These are phyloP conservation scores for Bruguiera hainesii DNA, from an alignment of 441 rosid genomes.

Conservation along the genomic window DNA sequence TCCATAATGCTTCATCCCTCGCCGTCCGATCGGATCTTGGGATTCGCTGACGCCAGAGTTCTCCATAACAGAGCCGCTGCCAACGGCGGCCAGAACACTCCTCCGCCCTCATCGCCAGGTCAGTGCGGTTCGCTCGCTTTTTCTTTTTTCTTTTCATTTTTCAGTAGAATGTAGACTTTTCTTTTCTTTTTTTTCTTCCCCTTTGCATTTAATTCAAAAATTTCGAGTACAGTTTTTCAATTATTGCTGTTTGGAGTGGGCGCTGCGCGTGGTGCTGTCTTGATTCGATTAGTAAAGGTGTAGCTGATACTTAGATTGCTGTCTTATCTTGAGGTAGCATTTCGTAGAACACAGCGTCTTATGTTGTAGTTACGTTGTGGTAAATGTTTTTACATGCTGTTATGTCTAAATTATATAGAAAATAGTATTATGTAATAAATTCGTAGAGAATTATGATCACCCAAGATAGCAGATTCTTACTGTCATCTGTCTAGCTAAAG, in stretches of 20 bases:
- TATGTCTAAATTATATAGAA: background rate
- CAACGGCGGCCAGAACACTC: conserved; percentile 20
- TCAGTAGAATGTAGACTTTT: background rate
- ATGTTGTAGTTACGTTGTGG: no score
- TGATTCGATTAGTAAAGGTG: no score
- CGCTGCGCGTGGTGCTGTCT: no score
- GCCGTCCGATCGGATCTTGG: conserved; percentile 38
- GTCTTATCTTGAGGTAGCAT: no score
- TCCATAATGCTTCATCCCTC: conserved; percentile 42
- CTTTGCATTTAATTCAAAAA: background rate
- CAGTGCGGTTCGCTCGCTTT: background rate
- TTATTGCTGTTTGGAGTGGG: no score
- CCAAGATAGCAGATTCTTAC: no score
- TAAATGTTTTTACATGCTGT: background rate
- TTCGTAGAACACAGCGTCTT: no score
- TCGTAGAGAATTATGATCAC: no score
- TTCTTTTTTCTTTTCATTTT: background rate
- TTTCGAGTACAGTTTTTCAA: no score
- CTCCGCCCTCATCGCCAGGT: conserved; percentile 20
- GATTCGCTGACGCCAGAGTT: conserved; percentile 65
- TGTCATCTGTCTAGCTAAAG: background rate
- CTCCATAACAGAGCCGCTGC: conserved; percentile 18
- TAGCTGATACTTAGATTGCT: no score
- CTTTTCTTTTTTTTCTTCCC: background rate
- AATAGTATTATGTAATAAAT: background rate